phyloP scores from a whole-genome alignment of 2,329 filamentous ascomycete genomes.

The Trichoderma sp. region DNA sequence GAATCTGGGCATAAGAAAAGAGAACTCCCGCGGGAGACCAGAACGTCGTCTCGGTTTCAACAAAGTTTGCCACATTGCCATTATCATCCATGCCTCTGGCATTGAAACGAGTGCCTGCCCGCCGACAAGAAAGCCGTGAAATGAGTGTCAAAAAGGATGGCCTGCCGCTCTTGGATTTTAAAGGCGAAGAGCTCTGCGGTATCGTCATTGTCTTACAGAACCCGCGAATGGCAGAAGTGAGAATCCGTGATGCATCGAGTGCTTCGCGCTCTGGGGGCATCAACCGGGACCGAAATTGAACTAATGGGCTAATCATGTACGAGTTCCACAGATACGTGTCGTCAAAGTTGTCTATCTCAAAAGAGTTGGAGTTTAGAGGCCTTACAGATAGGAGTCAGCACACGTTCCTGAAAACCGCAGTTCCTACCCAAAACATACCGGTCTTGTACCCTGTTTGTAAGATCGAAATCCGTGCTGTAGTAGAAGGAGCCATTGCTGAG shows the following conservation, averaged over 20 bases:
- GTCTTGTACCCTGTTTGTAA: slow-evolving; percentile 91
- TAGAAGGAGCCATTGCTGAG: slow-evolving; percentile 94
- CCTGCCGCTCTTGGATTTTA: slow-evolving; percentile 69
- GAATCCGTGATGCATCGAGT: slow-evolving; percentile 82
- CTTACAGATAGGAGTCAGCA: slow-evolving; percentile 47
- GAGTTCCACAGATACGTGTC: slow-evolving; percentile 96
- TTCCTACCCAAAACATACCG: slow-evolving; percentile 53
- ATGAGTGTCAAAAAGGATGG: slow-evolving; percentile 88
- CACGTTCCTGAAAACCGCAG: neutral
- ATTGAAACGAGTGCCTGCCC: slow-evolving; percentile 95
- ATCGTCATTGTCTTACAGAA: slow-evolving; percentile 89
- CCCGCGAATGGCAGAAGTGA: slow-evolving; percentile 92
- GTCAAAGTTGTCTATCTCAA: slow-evolving; percentile 92
- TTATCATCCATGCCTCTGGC: slow-evolving; percentile 97
- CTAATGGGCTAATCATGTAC: slow-evolving; percentile 93
- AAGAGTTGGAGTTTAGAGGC: slow-evolving; percentile 73
- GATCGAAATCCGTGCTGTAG: slow-evolving; percentile 96
- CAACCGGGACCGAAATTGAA: slow-evolving; percentile 84
- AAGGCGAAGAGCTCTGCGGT: slow-evolving; percentile 73
- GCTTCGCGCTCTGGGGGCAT: slow-evolving; percentile 73
- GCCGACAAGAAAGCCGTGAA: slow-evolving; percentile 84
- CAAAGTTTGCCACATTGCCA: slow-evolving; percentile 96
- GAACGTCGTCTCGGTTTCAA: slow-evolving; percentile 94
- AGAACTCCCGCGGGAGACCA: slow-evolving; percentile 78
- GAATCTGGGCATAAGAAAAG: slow-evolving; percentile 92